Base-by-base conservation (phyloP, 2,329 filamentous ascomycete species). In the Phialophora expanda region DNA sequence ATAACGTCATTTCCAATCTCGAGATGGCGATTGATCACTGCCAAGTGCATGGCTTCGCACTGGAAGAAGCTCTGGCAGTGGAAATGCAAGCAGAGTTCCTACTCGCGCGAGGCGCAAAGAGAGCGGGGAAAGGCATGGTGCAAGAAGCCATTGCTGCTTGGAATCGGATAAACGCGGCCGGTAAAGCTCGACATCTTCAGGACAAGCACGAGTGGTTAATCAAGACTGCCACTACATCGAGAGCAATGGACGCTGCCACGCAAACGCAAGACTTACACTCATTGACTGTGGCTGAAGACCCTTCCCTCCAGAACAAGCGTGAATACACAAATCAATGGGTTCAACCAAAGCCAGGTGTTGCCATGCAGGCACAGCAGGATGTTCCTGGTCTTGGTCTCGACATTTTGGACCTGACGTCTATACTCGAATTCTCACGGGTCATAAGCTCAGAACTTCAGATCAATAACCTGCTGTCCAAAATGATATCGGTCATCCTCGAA, bases 401-500 rank as follows among this genome's bases (percentile, higher is more conserved):
- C 72, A 87, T 89, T 73, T 84, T 89, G 62, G 87, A 89, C 73
- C 74, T 89, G 17, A 85, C 85, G 2, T 86, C 84, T 50, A 89
- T 89, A 54, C 79, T 89, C 4, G 86, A 89, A 70, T 88, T 86
- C 28, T 88, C 85, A 61, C 87, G 89, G 73, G 81, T 89, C 5
- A 83, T 89, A 70, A 89, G 87, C 6, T 88, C 86, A 14, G 87
- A 89, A 71, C 79, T 89, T 17, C 83, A 88, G 67, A 85, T 89
- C 50, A 86, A 89, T 66, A 85, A 84, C 57, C 79, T 89, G 3
- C 78, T 89, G 62, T 81, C 83, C 2, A 88, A 88, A 75, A 87
- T 89, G 82, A 85, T 86, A 17, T 84, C 85, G 63, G 88, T 89
- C 67, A 87, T 89, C 34, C 76, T 89, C 6, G 86, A 89, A 70